Percentiles rank a stretch among this genome's conserved stretches.
phyloP scores from a whole-genome alignment of 129 eudicot genomes.

The Centrapalus pauciflorus region DNA sequence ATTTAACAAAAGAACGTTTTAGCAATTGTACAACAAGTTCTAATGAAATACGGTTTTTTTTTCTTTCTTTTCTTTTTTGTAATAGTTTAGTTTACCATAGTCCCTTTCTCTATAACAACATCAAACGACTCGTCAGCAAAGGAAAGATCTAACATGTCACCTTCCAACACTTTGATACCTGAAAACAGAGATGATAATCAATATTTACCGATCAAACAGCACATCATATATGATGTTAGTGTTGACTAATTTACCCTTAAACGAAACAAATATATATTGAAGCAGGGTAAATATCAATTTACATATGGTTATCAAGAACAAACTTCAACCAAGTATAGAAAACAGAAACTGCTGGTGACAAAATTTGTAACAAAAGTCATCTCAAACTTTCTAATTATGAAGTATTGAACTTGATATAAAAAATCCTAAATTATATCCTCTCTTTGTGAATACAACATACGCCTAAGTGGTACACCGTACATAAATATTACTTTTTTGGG shows the following conservation, averaged over 20 bases:
- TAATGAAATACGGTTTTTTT: slow-evolving; percentile 10
- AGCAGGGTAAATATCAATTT: background rate
- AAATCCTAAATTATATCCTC: background rate
- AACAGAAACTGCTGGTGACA: background rate
- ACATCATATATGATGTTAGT: background rate
- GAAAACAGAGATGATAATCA: slow-evolving; percentile 21
- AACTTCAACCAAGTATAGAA: background rate
- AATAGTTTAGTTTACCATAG: slow-evolving; percentile 53
- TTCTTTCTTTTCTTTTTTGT: background rate
- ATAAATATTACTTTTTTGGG: too few species aligned
- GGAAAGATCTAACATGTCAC: slow-evolving; percentile 88
- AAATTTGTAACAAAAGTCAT: background rate
- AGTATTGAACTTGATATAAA: background rate
- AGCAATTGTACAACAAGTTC: background rate
- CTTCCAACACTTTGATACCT: slow-evolving; percentile 79
- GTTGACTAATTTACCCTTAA: background rate
- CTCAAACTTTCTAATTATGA: background rate
- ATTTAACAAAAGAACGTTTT: slow-evolving; percentile 1
- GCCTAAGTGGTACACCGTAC: background rate
- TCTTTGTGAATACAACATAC: background rate
- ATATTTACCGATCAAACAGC: background rate
- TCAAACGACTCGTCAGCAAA: slow-evolving; percentile 73
- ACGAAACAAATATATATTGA: background rate
- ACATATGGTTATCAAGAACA: background rate
- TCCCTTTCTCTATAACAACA: slow-evolving; percentile 96